Base-by-base conservation (phyloP, 1,284 basidiomycete species). In the Nidula niveotomentosa region DNA sequence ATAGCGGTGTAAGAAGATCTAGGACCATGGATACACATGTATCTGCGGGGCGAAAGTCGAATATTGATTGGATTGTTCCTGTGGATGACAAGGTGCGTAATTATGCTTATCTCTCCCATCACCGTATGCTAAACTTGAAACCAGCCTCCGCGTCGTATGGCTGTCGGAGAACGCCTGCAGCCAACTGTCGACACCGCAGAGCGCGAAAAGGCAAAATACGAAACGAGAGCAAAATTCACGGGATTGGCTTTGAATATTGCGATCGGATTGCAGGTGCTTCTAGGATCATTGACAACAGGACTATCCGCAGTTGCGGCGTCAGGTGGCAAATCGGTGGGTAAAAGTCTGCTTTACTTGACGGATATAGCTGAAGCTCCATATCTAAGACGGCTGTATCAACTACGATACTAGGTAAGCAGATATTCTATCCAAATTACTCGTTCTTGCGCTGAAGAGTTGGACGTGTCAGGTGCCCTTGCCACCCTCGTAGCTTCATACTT, bases 401-500 rank as follows among this genome's bases (percentile, higher is more conserved):
- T 13, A 69, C 74, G 44, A 67, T 76, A 47, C 67, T 77, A 36
- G 76, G 76, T 77, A 56, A 46, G 64, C 49, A 33, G 43, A 13
- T 48, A 48, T 36, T 48, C 36, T 39, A 41, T 13, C 30, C n/a
- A 3, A 68, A 48, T 66, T 66, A 63, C 3, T 37, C n/a, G 17
- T 36, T 13, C 6, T 39, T 39, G 23, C 23, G 36, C 36, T n/a
- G 36, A 33, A 6, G 30, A 30, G 30, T 30, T 15, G 6, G 35
- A 30, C 8, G 8, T 39, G 8, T 34, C 17, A 82, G 83, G 87
- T 53, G 86, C 83, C 12, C 56, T 84, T 13, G 69, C 86, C 2
- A 90, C 88, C 0, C 47, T 89, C 34, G 78, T 85, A 13, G 86
- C 88, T 36, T 86, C 86, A 2, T 90, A 87, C 65, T 74, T 90